Evolutionary conservation across 1,139 yeast genomes (phyloP).

Genomic region (Hansenula lynferdii): DNA sequence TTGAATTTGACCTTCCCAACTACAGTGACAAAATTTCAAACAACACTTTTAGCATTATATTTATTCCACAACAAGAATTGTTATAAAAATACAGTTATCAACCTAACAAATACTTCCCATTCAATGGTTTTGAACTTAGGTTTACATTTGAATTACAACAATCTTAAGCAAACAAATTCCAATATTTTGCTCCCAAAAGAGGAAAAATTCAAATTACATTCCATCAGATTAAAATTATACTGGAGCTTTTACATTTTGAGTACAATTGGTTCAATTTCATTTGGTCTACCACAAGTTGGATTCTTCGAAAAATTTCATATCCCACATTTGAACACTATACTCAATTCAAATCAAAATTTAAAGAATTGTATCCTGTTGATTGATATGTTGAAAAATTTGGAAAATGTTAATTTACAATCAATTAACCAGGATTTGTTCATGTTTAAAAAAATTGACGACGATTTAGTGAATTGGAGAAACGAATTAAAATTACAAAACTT

Average conservation of each 20-base stretch:
- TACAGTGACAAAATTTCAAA: conserved; percentile 18
- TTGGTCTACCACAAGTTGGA: conserved; percentile 20
- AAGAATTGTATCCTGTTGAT: conserved; percentile 15
- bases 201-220: conserved; percentile 30
- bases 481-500: conserved; percentile 2
- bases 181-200: conserved; percentile 24
- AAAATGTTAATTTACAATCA: conserved; percentile 10
- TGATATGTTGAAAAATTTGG: conserved; percentile 14
- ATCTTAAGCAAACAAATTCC: conserved; percentile 20
- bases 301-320: conserved; percentile 21
- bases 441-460: conserved; percentile 5
- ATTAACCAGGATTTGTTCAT: conserved; percentile 6
- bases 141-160: conserved; percentile 22
- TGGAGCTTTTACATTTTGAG: conserved; percentile 54
- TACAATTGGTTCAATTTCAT: conserved; percentile 15
- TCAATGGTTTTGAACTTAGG: conserved; percentile 20
- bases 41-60: conserved; percentile 16
- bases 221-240: conserved; percentile 48
- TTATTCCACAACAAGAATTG: conserved; percentile 23
- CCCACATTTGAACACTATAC: conserved; percentile 16
- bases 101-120: conserved; percentile 25
- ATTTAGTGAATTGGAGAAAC: conserved; percentile 9
- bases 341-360: conserved; percentile 18
- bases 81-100: conserved; percentile 22
- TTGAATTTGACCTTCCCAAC: conserved; percentile 9